Evolutionary conservation across 1,284 basidiomycete genomes (phyloP), one percentile per base, ranked within the genome.

Genomic region (Sanguinoderma infundibulare): DNA sequence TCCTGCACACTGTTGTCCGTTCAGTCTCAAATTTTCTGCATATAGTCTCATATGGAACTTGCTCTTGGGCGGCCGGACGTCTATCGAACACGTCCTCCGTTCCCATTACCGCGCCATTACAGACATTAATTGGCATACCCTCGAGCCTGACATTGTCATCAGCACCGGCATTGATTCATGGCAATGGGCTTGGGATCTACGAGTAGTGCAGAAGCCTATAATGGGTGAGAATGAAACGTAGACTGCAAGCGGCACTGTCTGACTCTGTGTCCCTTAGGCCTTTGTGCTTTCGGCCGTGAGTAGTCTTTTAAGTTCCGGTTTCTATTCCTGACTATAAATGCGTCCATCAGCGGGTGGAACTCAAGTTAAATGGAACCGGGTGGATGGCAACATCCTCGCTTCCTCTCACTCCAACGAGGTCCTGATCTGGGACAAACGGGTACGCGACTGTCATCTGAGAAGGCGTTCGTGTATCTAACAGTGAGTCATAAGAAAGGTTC

Each of bases 341-440:
- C 14, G 38, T 15, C 44, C 36, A 60, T 20, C 65, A 94, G 92
- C 87, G 22, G 87, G 85, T n/a, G 92, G 91, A 0, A 98, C 96
- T 0, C 96, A 98, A 75, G 94, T 98, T 60, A 98, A 98, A 76
- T 98, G 95, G 94, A 98, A 96, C 71, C 83, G 93, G 14, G 87
- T 90, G 69, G 90, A 96, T 68, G 84, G 88, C 6, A 89, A 97
- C 66, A 78, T 96, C 5, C 80, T 98, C 1, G 96, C 96, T 0
- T 96, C 94, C 2, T 90, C 94, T 1, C 95, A 98, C 71, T 83
- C 87, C 57, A 90, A 92, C 65, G 84, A 91, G 66, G 91, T 96
- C 1, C 76, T 94, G 46, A 87, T 96, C 34, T 96, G 94, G 94
- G 94, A 96, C 71, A 85, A 91, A 62, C 83, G 94, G 63, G 92